Conservation (phyloP, 352 stramenopile species). For the Phytophthora syringae region DNA sequence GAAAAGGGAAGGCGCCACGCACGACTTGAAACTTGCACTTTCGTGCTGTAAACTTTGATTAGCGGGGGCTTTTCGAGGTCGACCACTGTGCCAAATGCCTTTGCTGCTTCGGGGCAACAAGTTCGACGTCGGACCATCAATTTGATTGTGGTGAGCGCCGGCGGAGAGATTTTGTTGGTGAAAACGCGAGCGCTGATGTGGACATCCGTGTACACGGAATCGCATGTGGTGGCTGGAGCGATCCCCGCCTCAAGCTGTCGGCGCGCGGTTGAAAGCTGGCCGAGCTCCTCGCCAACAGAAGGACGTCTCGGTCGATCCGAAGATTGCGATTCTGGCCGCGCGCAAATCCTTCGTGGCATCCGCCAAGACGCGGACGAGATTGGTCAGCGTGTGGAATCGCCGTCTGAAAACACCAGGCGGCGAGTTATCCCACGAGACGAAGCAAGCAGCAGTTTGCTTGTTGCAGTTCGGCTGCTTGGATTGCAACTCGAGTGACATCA, state of each 20-base stretch:
- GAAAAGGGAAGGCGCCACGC: conserved; percentile 7
- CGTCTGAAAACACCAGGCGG: background rate
- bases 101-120: too few relatives aligned
- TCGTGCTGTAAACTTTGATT: too few relatives aligned
- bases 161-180: too few relatives aligned
- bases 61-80: too few relatives aligned
- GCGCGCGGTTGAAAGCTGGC: conserved; percentile 11
- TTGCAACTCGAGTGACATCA: too few relatives aligned
- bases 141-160: too few relatives aligned
- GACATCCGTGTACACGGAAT: conserved; percentile 27
- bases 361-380: background rate
- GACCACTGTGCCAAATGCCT: too few relatives aligned
- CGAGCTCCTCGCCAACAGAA: conserved; percentile 26
- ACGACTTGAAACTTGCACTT: background rate
- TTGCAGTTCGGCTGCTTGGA: too few relatives aligned
- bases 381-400: conserved; percentile 4
- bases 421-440: conserved; percentile 8
- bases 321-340: conserved; percentile 24
- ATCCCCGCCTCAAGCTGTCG: conserved; percentile 35
- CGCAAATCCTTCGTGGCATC: conserved; percentile 20
- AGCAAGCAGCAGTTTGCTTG: conserved; percentile 26
- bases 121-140: conserved; percentile 28
- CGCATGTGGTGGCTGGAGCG: background rate
- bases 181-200: conserved; percentile 5
- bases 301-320: conserved; percentile 21